Conservation (phyloP, 2,329 filamentous ascomycete genomes). For the Venturia aucupariae region DNA sequence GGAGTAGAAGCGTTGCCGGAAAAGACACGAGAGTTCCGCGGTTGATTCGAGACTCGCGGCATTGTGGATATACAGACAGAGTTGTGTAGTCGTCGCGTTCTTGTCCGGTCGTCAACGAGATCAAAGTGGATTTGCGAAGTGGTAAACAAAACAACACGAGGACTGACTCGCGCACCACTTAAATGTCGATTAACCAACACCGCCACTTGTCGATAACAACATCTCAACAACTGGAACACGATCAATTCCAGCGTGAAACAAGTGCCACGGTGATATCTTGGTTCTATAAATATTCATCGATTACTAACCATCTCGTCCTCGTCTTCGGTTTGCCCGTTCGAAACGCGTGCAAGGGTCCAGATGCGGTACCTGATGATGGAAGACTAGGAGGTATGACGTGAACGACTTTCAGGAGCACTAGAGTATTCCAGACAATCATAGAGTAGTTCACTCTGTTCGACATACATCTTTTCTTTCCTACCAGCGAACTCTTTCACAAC, state of each 20-base stretch:
- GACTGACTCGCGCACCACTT: background rate
- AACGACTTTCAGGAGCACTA: background rate
- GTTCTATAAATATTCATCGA: background rate
- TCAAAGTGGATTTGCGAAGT: background rate
- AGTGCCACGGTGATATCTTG: background rate
- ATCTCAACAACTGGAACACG: background rate
- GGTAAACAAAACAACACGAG: background rate
- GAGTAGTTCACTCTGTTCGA: background rate
- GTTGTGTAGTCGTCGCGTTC: background rate
- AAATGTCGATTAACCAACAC: background rate
- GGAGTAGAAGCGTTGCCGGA: slow-evolving; percentile 14
- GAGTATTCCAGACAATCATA: background rate
- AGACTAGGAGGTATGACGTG: background rate
- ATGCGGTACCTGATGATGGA: slow-evolving; percentile 5
- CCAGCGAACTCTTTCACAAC: background rate
- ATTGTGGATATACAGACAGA: slow-evolving; percentile 5
- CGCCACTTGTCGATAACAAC: background rate
- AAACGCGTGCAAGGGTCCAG: background rate
- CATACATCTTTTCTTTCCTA: background rate
- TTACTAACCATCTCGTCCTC: background rate
- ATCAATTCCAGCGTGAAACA: background rate
- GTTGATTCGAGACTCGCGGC: slow-evolving; percentile 13
- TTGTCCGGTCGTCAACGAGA: background rate
- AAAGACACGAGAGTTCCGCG: slow-evolving; percentile 13
- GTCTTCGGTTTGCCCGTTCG: background rate